Conservation (phyloP, 208 protist genomes). For the Trypanosoma brucei region DNA sequence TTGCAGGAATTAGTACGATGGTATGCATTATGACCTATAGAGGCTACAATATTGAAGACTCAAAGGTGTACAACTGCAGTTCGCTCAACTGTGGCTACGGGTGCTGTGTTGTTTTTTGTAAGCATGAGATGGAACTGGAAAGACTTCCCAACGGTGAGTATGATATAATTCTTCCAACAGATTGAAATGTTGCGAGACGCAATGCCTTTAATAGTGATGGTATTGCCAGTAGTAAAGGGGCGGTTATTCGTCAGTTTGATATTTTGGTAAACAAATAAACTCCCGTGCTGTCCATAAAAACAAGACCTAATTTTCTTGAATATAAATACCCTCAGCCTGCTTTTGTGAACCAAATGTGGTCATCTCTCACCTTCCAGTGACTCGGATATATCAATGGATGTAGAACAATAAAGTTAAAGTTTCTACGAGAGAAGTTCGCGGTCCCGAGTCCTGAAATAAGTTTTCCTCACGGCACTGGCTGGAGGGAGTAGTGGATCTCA, state of each 20-base stretch:
- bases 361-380: conserved; percentile 79
- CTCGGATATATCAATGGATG: conserved; percentile 70
- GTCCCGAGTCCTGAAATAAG: conserved; percentile 99
- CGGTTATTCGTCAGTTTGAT: conserved; percentile 82
- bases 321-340: conserved; percentile 92
- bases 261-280: conserved; percentile 95
- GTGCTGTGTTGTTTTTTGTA: conserved; percentile 92
- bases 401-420: conserved; percentile 95
- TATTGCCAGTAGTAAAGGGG: conserved; percentile 82
- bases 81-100: conserved; percentile 97
- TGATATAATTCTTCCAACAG: conserved; percentile 67
- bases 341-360: conserved; percentile 93
- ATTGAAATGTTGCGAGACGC: conserved; percentile 49
- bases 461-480: conserved; percentile 99
- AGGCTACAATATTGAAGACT: conserved; percentile 99
- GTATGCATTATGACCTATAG: conserved; percentile 99
- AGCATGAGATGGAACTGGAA: conserved; percentile 82
- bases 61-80: conserved; percentile 97
- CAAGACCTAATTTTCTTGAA: conserved; percentile 56
- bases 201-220: conserved; percentile 94
- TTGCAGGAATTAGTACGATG: conserved; percentile 99
- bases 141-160: conserved; percentile 60
- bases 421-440: conserved; percentile 87
- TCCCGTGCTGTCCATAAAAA: conserved; percentile 34
- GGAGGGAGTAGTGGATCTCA: conserved; percentile 99